Evolutionary conservation across 2,329 filamentous ascomycete genomes (phyloP).

Genomic region (Fusarium sp.): DNA sequence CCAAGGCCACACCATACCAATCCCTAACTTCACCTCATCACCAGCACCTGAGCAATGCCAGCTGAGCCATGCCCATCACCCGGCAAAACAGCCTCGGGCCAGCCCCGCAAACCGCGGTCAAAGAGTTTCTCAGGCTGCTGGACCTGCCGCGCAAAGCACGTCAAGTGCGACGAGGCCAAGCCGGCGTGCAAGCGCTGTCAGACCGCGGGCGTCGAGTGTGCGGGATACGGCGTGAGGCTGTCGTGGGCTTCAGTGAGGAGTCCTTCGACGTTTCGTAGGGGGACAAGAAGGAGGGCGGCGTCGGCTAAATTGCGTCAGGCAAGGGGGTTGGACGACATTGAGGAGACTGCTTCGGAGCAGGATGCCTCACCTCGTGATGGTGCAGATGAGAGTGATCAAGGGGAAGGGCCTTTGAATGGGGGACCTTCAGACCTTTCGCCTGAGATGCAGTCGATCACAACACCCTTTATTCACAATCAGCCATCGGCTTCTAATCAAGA

Average conservation of each 20-base stretch:
- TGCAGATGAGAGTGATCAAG: background rate
- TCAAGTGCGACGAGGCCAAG: slow-evolving; percentile 45
- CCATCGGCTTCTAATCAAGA: slow-evolving; percentile 5
- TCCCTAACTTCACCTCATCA: background rate
- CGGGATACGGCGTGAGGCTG: slow-evolving; percentile 44
- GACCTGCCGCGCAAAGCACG: slow-evolving; percentile 47
- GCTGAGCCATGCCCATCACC: slow-evolving; percentile 18
- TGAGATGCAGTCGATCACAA: background rate
- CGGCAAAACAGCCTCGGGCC: slow-evolving; percentile 20
- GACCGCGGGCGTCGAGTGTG: slow-evolving; percentile 36
- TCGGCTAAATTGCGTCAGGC: slow-evolving; percentile 9
- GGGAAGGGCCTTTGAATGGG: background rate
- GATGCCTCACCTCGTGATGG: background rate
- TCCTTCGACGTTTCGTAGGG: slow-evolving; percentile 36
- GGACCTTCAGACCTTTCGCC: background rate
- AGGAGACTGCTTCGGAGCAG: background rate
- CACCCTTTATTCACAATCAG: background rate
- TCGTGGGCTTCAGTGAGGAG: slow-evolving; percentile 47
- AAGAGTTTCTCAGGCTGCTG: slow-evolving; percentile 49
- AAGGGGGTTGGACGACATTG: background rate
- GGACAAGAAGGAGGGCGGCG: slow-evolving; percentile 17
- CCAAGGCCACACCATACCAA: background rate
- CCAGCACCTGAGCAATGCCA: slow-evolving; percentile 20
- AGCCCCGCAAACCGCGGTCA: slow-evolving; percentile 43
- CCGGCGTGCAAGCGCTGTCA: slow-evolving; percentile 43